phyloP scores from a whole-genome alignment of 202 grass and related monocot species.

The Setaria italica region DNA sequence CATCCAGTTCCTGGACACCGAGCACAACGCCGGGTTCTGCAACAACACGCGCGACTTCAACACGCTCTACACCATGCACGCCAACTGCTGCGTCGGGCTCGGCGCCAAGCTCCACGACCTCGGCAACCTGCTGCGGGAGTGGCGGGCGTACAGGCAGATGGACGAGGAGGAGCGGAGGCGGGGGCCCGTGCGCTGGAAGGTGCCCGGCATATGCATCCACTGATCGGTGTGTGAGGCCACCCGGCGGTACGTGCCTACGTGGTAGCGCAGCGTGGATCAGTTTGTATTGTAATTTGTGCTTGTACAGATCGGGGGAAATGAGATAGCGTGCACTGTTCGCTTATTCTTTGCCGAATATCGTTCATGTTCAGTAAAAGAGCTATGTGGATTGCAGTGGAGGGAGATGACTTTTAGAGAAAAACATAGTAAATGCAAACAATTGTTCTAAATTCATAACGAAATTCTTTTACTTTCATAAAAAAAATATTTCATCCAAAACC shows the following conservation, averaged over 20 bases:
- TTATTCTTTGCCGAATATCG: not conserved
- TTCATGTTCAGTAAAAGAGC: too few relatives aligned
- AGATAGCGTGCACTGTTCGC: not conserved
- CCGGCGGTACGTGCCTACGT: not conserved
- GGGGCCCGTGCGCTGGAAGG: conserved; percentile 28
- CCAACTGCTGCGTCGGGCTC: conserved; percentile 83
- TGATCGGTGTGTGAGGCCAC: not conserved
- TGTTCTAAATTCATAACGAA: too few relatives aligned
- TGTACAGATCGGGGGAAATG: not conserved
- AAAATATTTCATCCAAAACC: too few relatives aligned
- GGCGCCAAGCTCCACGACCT: conserved; percentile 74
- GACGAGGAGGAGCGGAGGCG: not conserved
- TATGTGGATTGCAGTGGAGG: too few relatives aligned
- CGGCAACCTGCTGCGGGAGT: conserved; percentile 56
- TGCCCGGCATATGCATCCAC: conserved; percentile 32
- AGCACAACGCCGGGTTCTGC: conserved; percentile 61
- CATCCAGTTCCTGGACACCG: conserved; percentile 56
- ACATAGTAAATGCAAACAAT: too few relatives aligned
- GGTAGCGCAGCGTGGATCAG: not conserved
- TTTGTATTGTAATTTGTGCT: not conserved
- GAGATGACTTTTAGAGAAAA: too few relatives aligned
- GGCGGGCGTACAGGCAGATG: conserved; percentile 36
- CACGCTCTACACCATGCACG: conserved; percentile 88
- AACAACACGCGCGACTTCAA: conserved; percentile 32
- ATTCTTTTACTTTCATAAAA: too few relatives aligned